Base-by-base conservation (phyloP, 1,139 yeast species). In the Blastobotrys capitulatus region DNA sequence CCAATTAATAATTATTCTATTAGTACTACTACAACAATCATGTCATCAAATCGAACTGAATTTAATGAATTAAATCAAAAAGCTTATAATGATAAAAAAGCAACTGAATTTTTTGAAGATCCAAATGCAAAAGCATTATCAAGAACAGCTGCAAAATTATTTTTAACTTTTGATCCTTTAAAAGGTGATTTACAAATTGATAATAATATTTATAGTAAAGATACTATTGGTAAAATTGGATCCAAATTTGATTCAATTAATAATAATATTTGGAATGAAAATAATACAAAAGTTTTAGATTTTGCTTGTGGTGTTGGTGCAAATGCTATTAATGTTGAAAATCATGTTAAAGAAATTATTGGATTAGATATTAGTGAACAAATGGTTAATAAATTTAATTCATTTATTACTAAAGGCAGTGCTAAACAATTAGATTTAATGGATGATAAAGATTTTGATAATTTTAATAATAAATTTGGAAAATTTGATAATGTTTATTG, bases 261-360 rank as follows among this genome's bases (percentile, higher is more conserved):
- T 34, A 31, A n/a, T 9, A 15, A 35, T 5, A 36, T 27, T n/a
- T 43, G 46, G 46, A 38, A n/a, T 2, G 16, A 27, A 2, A n/a
- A 22, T 22, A 26, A 16, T n/a, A 27, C 22, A 6, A 19, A 26
- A 25, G 61, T 60, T 10, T 53, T 64, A 15, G 68, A 64, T 46
- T 62, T 64, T 55, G 68, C 63, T 4, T 61, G 67, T 40, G 68
- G 68, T 2, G 57, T 60, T 1, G 66, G 66, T 1, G 42, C 58
- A 29, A 49, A 60, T 18, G 52, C 60, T 39, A 57, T 54, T 46
- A 45, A 53, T 16, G 35, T 64, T 15, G 61, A 60, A 2, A 57
- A 61, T 1, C 49, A 57, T 35, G 52, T 56, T 29, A 49, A 49
- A 29, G 47, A 52, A 27, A 52, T 61, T 26, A 61, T 64, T 2